These are phyloP conservation scores for Andrographis paniculata DNA, from an alignment of 305 asterid species.

Conservation along the genomic window DNA sequence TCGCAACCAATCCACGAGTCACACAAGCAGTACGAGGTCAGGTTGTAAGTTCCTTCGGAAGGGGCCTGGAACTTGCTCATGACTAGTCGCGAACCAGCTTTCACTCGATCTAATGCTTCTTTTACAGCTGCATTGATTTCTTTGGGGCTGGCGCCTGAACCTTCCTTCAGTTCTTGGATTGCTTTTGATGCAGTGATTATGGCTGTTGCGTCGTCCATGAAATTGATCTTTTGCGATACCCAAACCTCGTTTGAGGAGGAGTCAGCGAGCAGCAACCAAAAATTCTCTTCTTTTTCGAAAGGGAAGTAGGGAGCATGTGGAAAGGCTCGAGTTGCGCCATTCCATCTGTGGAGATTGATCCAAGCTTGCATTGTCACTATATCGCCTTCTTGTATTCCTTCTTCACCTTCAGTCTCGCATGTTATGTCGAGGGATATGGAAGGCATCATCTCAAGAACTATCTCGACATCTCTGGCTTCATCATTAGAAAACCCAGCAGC, in stretches of 20 bases:
- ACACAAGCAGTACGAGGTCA: slow-evolving; percentile 68
- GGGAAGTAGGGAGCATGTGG: slow-evolving; percentile 94
- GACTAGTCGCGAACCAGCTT: slow-evolving; percentile 77
- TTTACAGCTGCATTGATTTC: slow-evolving; percentile 67
- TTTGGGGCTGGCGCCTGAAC: slow-evolving; percentile 76
- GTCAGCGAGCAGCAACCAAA: slow-evolving; percentile 88
- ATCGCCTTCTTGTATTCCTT: slow-evolving; percentile 98
- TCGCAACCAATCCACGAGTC: slow-evolving; percentile 98
- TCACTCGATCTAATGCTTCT: slow-evolving; percentile 81
- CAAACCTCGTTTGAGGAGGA: slow-evolving; percentile 75
- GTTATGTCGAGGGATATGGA: slow-evolving; percentile 69
- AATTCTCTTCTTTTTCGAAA: slow-evolving; percentile 76
- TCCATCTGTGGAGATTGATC: slow-evolving; percentile 70
- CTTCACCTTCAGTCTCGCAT: slow-evolving; percentile 98
- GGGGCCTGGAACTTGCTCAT: slow-evolving; percentile 97
- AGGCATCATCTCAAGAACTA: slow-evolving; percentile 94
- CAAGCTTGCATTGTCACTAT: slow-evolving; percentile 93
- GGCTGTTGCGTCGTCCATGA: slow-evolving; percentile 87
- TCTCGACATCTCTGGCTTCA: slow-evolving; percentile 80
- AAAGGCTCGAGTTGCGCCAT: slow-evolving; percentile 61
- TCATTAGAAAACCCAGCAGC: slow-evolving; percentile 62
- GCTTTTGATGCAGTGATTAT: slow-evolving; percentile 88
- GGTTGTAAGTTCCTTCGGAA: slow-evolving; percentile 71
- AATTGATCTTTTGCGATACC: slow-evolving; percentile 89
- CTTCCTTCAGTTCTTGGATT: slow-evolving; percentile 80